A percentile compares a stretch with the other conserved stretches of the same genome.
phyloP scores from a whole-genome alignment of 2,329 filamentous ascomycete genomes.

The Ophiostoma angusticollis region DNA sequence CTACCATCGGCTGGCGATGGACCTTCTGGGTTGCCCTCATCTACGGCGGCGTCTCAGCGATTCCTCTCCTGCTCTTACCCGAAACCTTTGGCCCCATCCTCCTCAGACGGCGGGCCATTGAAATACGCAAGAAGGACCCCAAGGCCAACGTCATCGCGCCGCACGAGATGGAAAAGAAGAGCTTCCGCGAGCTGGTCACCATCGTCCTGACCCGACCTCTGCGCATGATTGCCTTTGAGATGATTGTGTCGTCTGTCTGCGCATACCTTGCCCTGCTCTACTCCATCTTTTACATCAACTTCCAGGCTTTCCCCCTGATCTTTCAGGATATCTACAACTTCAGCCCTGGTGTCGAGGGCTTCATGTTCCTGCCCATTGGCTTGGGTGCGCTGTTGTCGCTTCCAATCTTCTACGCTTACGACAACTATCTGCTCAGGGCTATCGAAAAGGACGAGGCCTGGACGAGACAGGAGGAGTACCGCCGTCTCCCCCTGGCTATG shows the following conservation, averaged over 20 bases:
- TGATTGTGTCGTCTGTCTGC: slow-evolving; percentile 59
- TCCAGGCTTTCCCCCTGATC: slow-evolving; percentile 61
- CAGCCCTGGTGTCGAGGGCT: slow-evolving; percentile 48
- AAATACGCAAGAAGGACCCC: slow-evolving; percentile 42
- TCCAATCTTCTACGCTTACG: slow-evolving; percentile 52
- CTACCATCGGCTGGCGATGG: slow-evolving; percentile 54
- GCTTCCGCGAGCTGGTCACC: slow-evolving; percentile 45
- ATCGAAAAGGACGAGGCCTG: slow-evolving; percentile 38
- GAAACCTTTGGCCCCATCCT: slow-evolving; percentile 51
- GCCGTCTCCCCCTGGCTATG: slow-evolving; percentile 58
- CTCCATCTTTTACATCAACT: slow-evolving; percentile 56
- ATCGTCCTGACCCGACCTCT: slow-evolving; percentile 61
- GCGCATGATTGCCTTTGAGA: slow-evolving; percentile 59
- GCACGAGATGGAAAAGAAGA: slow-evolving; percentile 47
- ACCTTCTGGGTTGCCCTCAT: slow-evolving; percentile 59
- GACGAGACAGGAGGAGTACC: slow-evolving; percentile 50
- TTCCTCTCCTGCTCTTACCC: slow-evolving; percentile 49
- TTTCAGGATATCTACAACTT: slow-evolving; percentile 52
- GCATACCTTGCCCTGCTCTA: slow-evolving; percentile 61
- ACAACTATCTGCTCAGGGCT: slow-evolving; percentile 42
- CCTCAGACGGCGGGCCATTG: slow-evolving; percentile 41
- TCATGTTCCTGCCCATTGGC: slow-evolving; percentile 57
- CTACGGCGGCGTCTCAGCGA: slow-evolving; percentile 48
- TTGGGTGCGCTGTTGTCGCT: slow-evolving; percentile 47
- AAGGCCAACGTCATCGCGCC: slow-evolving; percentile 38